A percentile compares a stretch with the other conserved stretches of the same genome.
These are phyloP conservation scores for Raphanus hybrid DNA, from an alignment of 441 rosid genomes.

Conservation along the genomic window DNA sequence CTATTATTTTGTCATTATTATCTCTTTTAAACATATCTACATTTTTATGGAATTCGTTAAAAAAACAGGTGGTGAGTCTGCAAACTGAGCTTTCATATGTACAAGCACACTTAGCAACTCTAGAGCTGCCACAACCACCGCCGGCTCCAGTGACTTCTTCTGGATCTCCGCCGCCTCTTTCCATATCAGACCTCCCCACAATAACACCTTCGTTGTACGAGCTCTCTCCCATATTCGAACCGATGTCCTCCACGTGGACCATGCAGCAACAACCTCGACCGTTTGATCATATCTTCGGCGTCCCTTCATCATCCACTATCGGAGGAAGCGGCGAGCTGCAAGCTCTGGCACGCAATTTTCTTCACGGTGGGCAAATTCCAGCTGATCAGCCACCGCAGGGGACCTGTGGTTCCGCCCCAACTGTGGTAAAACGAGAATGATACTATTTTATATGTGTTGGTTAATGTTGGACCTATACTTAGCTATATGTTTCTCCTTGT, in stretches of 20 bases:
- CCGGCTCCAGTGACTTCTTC: conserved; percentile 48
- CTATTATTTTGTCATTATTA: conserved; percentile 17
- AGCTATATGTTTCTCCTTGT: conserved; percentile 25
- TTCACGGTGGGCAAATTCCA: conserved; percentile 49
- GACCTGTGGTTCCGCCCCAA: conserved; percentile 48
- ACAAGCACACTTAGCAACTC: conserved; percentile 78
- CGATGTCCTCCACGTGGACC: conserved; percentile 61
- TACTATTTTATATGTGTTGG: conserved; percentile 8
- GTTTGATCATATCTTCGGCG: conserved; percentile 51
- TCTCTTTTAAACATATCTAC: conserved; percentile 6
- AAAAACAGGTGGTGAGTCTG: conserved; percentile 71
- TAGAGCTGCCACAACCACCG: conserved; percentile 68
- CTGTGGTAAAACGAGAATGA: conserved; percentile 38
- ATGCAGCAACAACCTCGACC: conserved; percentile 74
- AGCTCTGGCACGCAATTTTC: conserved; percentile 68
- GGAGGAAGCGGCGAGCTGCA: conserved; percentile 68
- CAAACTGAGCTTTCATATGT: conserved; percentile 84
- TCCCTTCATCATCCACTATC: conserved; percentile 40
- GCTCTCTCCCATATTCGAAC: conserved; percentile 69
- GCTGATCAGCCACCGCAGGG: conserved; percentile 50
- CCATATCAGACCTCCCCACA: conserved; percentile 72
- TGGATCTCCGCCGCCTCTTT: conserved; percentile 49
- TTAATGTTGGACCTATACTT: conserved; percentile 18
- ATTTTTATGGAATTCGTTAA: neutral
- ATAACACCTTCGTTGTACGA: conserved; percentile 61